Percentiles rank a stretch among this genome's conserved stretches.
Evolutionary conservation across 768 basidiomycete genomes (phyloP).

Genomic region (Pluteus cervinus): DNA sequence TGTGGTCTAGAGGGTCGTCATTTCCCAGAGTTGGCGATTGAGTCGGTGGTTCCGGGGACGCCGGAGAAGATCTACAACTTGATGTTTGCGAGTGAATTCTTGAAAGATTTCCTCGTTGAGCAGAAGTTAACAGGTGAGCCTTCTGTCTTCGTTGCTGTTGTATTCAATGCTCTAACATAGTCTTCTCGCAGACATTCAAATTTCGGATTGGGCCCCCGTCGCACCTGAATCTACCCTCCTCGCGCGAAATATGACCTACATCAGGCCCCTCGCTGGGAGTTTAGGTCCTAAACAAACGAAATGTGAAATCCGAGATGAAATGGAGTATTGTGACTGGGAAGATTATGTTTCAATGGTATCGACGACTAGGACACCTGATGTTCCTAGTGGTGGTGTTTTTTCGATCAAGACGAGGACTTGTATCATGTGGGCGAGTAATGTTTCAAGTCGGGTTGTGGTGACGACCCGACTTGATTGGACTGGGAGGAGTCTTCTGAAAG

Average conservation of each 20-base stretch:
- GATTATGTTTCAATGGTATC: conserved; percentile 78
- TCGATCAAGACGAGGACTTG: conserved; percentile 92
- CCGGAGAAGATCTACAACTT: conserved; percentile 94
- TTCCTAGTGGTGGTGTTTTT: conserved; percentile 90
- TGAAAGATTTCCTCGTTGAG: conserved; percentile 87
- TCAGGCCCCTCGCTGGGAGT: conserved; percentile 82
- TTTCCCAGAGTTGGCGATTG: conserved; percentile 67
- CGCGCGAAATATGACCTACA: conserved; percentile 88
- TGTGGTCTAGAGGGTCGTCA: conserved; percentile 71
- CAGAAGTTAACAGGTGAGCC: conserved; percentile 86
- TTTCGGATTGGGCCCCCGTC: conserved; percentile 89
- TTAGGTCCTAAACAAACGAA: conserved; percentile 93
- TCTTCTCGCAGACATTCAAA: conserved; percentile 81
- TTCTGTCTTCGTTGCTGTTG: not conserved
- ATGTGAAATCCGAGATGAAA: conserved; percentile 90
- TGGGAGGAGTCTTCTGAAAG: conserved; percentile 92
- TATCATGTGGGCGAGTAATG: conserved; percentile 84
- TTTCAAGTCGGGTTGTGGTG: conserved; percentile 74
- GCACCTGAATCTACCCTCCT: conserved; percentile 59
- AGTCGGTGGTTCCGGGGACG: conserved; percentile 75
- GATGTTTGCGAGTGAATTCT: conserved; percentile 92
- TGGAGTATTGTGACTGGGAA: conserved; percentile 72
- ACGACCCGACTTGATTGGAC: conserved; percentile 95
- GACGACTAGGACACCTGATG: conserved; percentile 88
- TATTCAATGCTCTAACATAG: not conserved